Conservation (phyloP, 1,284 basidiomycete genomes). For the Polyporus tsugae region DNA sequence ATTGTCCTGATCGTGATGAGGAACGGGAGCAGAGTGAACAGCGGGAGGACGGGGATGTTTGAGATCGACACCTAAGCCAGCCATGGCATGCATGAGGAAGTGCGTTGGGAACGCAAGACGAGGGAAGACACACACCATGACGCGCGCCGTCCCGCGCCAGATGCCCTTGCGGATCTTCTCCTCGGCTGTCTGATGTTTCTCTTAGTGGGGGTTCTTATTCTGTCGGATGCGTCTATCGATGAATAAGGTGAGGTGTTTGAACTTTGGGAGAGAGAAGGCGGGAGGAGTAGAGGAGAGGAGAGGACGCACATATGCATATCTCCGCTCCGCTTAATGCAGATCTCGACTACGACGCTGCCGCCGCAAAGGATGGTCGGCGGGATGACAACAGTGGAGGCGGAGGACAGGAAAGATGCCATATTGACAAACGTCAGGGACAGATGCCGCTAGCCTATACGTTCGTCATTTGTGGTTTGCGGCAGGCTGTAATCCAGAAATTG, state of each 20-base stretch:
- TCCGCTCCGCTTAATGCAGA: slow-evolving; percentile 16
- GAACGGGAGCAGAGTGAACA: too few relatives aligned
- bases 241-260: background rate
- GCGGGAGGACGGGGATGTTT: too few relatives aligned
- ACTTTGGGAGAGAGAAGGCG: background rate
- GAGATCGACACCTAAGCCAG: too few relatives aligned
- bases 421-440: background rate
- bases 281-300: background rate
- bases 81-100: too few relatives aligned
- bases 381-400: slow-evolving; percentile 1
- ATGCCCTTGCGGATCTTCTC: slow-evolving; percentile 27
- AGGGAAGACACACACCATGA: slow-evolving; percentile 19
- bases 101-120: too few relatives aligned
- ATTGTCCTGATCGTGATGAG: too few relatives aligned
- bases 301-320: slow-evolving; percentile 12
- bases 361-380: slow-evolving; percentile 2
- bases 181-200: slow-evolving; percentile 2
- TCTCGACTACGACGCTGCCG: slow-evolving; percentile 13
- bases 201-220: background rate
- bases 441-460: background rate
- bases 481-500: background rate
- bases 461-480: background rate
- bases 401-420: background rate
- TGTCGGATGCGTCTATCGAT: background rate
- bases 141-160: slow-evolving; percentile 25